Base-by-base conservation (phyloP, 2,329 filamentous ascomycete genomes). In the Clonostachys solani region DNA sequence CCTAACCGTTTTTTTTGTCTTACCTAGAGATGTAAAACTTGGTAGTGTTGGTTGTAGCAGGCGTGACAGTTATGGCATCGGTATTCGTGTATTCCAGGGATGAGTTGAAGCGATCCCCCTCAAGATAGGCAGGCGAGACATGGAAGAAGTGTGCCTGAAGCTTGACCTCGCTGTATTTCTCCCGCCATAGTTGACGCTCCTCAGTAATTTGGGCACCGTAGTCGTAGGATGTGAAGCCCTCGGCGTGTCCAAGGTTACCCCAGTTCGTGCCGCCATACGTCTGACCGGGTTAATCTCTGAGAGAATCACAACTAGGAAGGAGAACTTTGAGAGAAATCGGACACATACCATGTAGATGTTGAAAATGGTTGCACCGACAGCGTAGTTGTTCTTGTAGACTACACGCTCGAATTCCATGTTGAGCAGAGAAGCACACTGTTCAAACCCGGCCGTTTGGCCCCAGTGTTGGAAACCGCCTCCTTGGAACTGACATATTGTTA, bases 181-280 rank as follows among this genome's bases (percentile, higher is more conserved):
- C 41, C 13, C 48, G 48, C 46, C 80, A 81, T 34, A 49, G 3
- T 12, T 34, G 45, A 13, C 48, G 44, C n/a, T 49, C 48, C 41
- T 49, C 48, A 13, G 44, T 46, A 29, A 49, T 49, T 16, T 47
- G 41, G 6, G 48, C 48, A 36, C 48, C 48, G 48, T 47, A 49
- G 45, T 49, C 48, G 40, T 49, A 49, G 4, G 38, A 43, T 15
- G 48, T 49, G 35, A 45, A 49, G 9, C 72, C 78, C 13, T 79
- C 80, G 8, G 82, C 75, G 54, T 87, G 78, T 2, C 86, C 83
- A 5, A 87, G 63, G 54, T 88, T 89, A 1, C 86, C 86, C 86
- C 86, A 90, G 60, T 91, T 91, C 0, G 86, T 89, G 12, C 86
- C 87, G 12, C 87, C 87, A 52, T 76, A 86, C 1, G 75, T 81